phyloP scores from a whole-genome alignment of 192 early-diverging fungal genomes.

The Phlyctochytrium planicorne region DNA sequence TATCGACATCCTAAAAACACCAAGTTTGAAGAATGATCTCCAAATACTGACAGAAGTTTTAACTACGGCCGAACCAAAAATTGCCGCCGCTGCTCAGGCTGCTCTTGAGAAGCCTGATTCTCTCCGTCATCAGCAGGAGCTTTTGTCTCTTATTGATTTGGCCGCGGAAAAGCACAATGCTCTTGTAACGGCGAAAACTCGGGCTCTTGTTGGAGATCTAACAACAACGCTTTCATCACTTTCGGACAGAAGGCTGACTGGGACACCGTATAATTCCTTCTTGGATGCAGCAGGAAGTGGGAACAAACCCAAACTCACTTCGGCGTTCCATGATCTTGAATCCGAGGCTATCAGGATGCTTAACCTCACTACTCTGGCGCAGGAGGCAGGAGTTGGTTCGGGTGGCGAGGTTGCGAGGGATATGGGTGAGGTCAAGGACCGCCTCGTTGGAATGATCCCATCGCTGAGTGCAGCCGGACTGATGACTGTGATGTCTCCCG shows the following conservation, averaged over 20 bases:
- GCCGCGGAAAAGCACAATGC: slow-evolving; percentile 17
- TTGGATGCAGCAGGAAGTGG: slow-evolving; percentile 21
- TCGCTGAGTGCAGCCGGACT: slow-evolving; percentile 21
- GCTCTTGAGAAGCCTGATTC: slow-evolving; percentile 3
- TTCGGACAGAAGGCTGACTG: slow-evolving; percentile 1
- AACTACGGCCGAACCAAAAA: slow-evolving; percentile 10
- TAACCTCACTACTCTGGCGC: slow-evolving; percentile 13
- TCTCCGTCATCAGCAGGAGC: slow-evolving; percentile 13
- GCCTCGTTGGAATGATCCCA: slow-evolving; percentile 14
- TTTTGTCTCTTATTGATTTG: slow-evolving; percentile 10
- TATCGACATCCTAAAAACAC: slow-evolving; percentile 17
- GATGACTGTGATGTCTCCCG: slow-evolving; percentile 15
- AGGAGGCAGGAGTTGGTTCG: slow-evolving; percentile 14
- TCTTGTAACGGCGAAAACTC: slow-evolving; percentile 28
- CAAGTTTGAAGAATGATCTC: slow-evolving; percentile 14
- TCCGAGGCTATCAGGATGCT: slow-evolving; percentile 18
- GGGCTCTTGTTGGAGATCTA: slow-evolving; percentile 29
- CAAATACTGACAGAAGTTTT: slow-evolving; percentile 17
- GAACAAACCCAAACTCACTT: slow-evolving; percentile 17
- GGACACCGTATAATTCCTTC: slow-evolving; percentile 17
- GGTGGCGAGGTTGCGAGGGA: slow-evolving; percentile 25
- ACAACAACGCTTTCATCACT: slow-evolving; percentile 14
- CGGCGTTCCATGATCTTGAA: slow-evolving; percentile 17
- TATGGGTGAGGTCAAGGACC: slow-evolving; percentile 8
- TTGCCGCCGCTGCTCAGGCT: slow-evolving; percentile 4